Base-by-base conservation (phyloP, 306 rosid species). In the Chamaecrista fasciculata region DNA sequence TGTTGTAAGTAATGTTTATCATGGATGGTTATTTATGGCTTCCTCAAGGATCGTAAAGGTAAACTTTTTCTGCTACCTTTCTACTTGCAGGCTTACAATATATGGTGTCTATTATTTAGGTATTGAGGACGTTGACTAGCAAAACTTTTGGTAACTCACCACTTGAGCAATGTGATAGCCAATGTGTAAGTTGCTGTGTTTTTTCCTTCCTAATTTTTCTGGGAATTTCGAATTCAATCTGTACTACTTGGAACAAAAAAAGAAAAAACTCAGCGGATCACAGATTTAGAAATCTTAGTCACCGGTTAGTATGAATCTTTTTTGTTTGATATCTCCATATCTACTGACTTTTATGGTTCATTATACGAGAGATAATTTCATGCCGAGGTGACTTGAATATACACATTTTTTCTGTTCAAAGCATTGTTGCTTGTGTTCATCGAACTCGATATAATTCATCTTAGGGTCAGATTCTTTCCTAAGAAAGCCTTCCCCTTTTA, bases 21-120 rank as follows among this genome's bases (percentile, higher is more conserved):
- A 4, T 74, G 59, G 29, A 6, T 43, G 10, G 43, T 25, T 37
- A 19, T 73, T 68, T 44, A 31, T 61, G 29, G 48, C 57, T 16
- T 26, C 36, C 28, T 49, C 23, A n/a, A 61, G 61, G 59, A 63
- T 12, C 53, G 33, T 51, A 31, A 78, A 66, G 76, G 18, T 67
- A 19, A 60, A 67, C 39, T 61, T 78, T 78, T 63, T 78, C 70
- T 61, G 29, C 61, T 21, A n/a, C 69, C 73, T 70, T 85, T 71
- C 69, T 66, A 69, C 79, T 72, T 88, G 91, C 96, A 91, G 96
- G 96, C 93, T 91, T 71, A 82, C 82, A 40, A 64, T 91, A 77
- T 68, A 87, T 25, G 85, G 69, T 37, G 84, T 88, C 85, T 74
- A 80, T 81, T 78, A 80, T 26, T 80, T 91, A 70, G 79, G 86